Base-by-base conservation (phyloP, 2,329 filamentous ascomycete genomes). In the Sclerotinia borealis region DNA sequence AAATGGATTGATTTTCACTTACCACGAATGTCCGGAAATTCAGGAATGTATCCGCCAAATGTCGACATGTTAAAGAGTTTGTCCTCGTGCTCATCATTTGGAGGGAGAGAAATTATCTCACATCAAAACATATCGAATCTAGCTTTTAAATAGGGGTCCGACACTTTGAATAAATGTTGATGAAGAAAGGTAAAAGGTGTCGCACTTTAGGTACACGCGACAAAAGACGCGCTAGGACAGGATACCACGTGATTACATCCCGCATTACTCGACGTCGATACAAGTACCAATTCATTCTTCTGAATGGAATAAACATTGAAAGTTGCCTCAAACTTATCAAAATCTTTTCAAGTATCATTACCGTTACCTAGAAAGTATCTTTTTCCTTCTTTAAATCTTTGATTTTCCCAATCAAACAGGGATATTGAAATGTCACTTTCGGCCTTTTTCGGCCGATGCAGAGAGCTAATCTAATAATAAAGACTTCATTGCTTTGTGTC, bases 21-120 rank as follows among this genome's bases (percentile, higher is more conserved):
- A 86, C 86, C 87, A 70, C 87, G 80, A 65, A 96, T 92, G 47
- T 87, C 84, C 4, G 91, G 91, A 69, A 96, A 96, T 72, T 96
- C 92, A 76, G 79, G 76, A 63, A 92, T 78, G 41, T 87, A 76
- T 58, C 90, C 90, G 68, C 89, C 81, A 74, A 93, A 93, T 1
- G 89, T 93, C 27, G 90, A 93, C 90, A 93, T 92, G 17, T 56
- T 69, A 61, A 49, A 11, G 10, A 3, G 25, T 45, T 10, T 58
- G 11, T 47, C 22, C 29, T 17, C 29, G 6, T 19, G n/a, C 2
- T 11, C 9, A 8, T 45, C 29, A 58, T n/a, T n/a, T n/a, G n/a
- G 9, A 2, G 19, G 1, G 9, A 31, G 37, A 55, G 17, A 7
- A 19, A 34, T 17, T 36, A 11, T 25, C 39, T 25, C 54, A 58